These are phyloP conservation scores for Phycomyces blakesleeanus DNA, from an alignment of 192 early-diverging fungal species.

Conservation along the genomic window DNA sequence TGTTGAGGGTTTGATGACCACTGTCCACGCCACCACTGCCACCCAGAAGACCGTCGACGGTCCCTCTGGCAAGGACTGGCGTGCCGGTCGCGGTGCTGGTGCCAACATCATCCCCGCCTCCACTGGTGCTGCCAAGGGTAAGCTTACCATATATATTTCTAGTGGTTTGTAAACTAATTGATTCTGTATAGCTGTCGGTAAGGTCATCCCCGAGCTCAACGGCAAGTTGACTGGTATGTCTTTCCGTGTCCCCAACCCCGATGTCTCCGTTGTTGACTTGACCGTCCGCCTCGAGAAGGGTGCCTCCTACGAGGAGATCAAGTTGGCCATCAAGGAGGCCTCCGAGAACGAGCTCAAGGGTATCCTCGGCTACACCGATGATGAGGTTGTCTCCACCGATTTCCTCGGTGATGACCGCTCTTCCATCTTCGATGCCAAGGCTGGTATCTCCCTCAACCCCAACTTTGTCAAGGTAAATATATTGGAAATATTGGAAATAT, in stretches of 20 bases:
- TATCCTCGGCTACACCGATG: conserved; percentile 90
- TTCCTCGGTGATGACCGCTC: conserved; percentile 91
- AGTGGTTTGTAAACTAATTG: not conserved
- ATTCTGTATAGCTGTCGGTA: conserved; percentile 70
- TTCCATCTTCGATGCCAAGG: conserved; percentile 94
- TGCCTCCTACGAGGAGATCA: conserved; percentile 90
- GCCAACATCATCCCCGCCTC: conserved; percentile 96
- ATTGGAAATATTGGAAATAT: not conserved
- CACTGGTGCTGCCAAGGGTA: conserved; percentile 95
- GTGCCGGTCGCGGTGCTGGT: conserved; percentile 91
- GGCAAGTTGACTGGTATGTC: conserved; percentile 94
- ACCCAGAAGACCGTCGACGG: conserved; percentile 99
- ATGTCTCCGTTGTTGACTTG: conserved; percentile 98
- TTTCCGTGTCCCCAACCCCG: conserved; percentile 91
- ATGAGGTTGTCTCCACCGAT: conserved; percentile 94
- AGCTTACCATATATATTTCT: not conserved
- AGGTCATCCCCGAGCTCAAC: conserved; percentile 88
- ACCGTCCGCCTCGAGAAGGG: conserved; percentile 90
- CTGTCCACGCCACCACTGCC: conserved; percentile 96
- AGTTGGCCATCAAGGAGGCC: conserved; percentile 80
- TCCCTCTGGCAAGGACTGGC: conserved; percentile 96
- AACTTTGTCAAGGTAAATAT: conserved; percentile 86
- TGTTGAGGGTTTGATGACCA: conserved; percentile 96
- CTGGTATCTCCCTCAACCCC: conserved; percentile 91
- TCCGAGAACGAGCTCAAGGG: conserved; percentile 79